These are phyloP conservation scores for Rhodotorula sp. DNA, from an alignment of 1,284 basidiomycete species.

Conservation along the genomic window DNA sequence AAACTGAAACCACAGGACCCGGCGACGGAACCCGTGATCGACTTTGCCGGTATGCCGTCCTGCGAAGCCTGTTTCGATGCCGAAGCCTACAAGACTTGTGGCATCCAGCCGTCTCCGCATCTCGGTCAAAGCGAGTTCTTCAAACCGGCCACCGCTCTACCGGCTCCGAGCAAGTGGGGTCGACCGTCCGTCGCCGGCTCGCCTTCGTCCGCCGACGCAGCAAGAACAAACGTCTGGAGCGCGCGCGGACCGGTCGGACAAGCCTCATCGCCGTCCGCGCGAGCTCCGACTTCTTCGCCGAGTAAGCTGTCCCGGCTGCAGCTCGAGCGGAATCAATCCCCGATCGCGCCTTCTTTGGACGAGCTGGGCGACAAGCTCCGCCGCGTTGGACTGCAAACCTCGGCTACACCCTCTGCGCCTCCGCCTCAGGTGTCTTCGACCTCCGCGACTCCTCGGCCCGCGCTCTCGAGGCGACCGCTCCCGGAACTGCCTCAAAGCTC, in stretches of 20 bases:
- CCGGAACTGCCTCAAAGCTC: background rate
- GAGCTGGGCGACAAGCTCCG: slow-evolving; percentile 33
- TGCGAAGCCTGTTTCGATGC: slow-evolving; percentile 40
- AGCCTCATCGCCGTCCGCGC: too few species aligned
- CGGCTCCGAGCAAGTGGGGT: slow-evolving; percentile 30
- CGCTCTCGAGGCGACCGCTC: background rate
- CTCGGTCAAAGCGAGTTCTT: slow-evolving; percentile 14
- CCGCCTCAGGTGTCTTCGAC: background rate
- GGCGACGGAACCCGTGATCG: slow-evolving; percentile 19
- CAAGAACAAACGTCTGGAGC: slow-evolving; percentile 16
- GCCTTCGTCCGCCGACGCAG: too few species aligned
- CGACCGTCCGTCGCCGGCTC: slow-evolving; percentile 2
- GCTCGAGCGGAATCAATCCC: slow-evolving; percentile 28
- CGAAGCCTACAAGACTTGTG: slow-evolving; percentile 21
- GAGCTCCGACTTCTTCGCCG: too few species aligned
- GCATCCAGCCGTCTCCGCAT: slow-evolving; percentile 28
- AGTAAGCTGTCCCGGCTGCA: slow-evolving; percentile 5
- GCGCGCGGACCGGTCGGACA: background rate
- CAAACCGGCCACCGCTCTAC: slow-evolving; percentile 2
- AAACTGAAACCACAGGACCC: slow-evolving; percentile 1
- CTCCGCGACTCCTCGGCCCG: background rate
- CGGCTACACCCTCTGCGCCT: background rate
- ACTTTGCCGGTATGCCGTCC: slow-evolving; percentile 26
- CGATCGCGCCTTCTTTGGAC: slow-evolving; percentile 28
- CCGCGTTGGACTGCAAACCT: slow-evolving; percentile 9